Evolutionary conservation across 495 filamentous ascomycete genomes (phyloP).

Genomic region (Aspergillus incahuasiensis): DNA sequence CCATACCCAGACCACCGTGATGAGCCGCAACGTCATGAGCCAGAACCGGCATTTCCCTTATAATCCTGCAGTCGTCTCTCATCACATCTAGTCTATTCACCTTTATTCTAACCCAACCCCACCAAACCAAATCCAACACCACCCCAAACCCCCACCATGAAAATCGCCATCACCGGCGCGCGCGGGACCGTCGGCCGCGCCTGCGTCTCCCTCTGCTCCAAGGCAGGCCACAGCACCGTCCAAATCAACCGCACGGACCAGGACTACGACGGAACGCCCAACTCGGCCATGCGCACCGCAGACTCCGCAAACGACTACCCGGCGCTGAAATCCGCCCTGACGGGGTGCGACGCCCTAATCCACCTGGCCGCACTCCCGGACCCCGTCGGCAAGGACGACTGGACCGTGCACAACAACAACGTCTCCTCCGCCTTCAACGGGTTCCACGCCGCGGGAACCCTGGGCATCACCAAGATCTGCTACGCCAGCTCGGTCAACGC

Average conservation of each 20-base stretch:
- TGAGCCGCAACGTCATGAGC: not conserved
- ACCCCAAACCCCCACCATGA: conserved; percentile 7
- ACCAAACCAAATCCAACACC: not conserved
- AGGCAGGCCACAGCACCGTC: conserved; percentile 16
- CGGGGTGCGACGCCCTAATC: conserved; percentile 18
- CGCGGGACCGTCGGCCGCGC: conserved; percentile 16
- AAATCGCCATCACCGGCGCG: conserved; percentile 21
- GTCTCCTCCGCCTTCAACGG: conserved; percentile 20
- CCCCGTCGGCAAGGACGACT: conserved; percentile 17
- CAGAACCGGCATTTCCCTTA: not conserved
- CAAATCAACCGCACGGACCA: conserved; percentile 17
- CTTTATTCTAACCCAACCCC: too few relatives aligned
- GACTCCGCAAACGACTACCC: conserved; percentile 17
- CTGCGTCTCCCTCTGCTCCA: conserved; percentile 9
- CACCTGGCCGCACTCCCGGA: conserved; percentile 20
- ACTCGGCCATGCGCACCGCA: conserved; percentile 12
- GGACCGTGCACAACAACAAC: conserved; percentile 20
- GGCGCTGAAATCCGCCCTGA: conserved; percentile 16
- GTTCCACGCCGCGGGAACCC: conserved; percentile 13
- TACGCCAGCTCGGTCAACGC: conserved; percentile 20
- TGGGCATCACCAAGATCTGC: conserved; percentile 17
- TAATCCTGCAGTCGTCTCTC: not conserved
- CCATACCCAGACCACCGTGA: not conserved
- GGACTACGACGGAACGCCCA: conserved; percentile 10
- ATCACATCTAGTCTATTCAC: too few relatives aligned